phyloP scores from a whole-genome alignment of 163 green algal genomes.

The Coccomyxa subellipsoidea region DNA sequence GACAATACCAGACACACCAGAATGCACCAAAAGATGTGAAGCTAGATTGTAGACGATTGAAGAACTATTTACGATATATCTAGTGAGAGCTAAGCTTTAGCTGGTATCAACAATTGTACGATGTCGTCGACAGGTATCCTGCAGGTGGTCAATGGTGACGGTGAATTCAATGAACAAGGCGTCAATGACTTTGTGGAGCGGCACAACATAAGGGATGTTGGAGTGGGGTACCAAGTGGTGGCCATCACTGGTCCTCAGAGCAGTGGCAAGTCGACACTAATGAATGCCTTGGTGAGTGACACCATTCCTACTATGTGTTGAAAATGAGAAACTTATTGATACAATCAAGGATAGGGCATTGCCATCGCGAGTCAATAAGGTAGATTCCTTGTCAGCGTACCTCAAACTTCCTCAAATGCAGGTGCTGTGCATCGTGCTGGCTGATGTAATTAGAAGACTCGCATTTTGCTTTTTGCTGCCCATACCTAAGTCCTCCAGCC shows the following conservation, averaged over 20 bases:
- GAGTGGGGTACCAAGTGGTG: constrained; percentile 87
- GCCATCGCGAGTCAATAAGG: no score
- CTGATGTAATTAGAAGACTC: no score
- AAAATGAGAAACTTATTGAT: no score
- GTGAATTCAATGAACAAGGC: constrained; percentile 46
- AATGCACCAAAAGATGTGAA: no score
- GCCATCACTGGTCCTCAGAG: constrained; percentile 97
- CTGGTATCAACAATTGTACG: neutral
- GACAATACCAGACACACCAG: no score
- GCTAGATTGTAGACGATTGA: no score
- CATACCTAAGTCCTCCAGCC: no score
- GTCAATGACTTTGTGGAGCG: constrained; percentile 56
- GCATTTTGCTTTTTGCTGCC: no score
- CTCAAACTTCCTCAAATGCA: no score
- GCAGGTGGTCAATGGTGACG: constrained; percentile 72
- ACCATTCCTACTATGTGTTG: neutral
- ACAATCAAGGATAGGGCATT: no score
- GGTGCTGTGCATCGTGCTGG: no score
- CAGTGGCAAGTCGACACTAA: constrained; percentile 93
- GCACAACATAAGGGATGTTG: constrained; percentile 38
- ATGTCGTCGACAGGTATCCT: constrained; percentile 10
- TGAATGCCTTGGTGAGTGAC: constrained; percentile 92
- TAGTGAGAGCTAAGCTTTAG: neutral
- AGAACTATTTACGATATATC: no score
- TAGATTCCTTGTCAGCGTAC: neutral